Base-by-base conservation (phyloP, 176 grass and related monocot genomes). In the Elymus sibiricus region DNA sequence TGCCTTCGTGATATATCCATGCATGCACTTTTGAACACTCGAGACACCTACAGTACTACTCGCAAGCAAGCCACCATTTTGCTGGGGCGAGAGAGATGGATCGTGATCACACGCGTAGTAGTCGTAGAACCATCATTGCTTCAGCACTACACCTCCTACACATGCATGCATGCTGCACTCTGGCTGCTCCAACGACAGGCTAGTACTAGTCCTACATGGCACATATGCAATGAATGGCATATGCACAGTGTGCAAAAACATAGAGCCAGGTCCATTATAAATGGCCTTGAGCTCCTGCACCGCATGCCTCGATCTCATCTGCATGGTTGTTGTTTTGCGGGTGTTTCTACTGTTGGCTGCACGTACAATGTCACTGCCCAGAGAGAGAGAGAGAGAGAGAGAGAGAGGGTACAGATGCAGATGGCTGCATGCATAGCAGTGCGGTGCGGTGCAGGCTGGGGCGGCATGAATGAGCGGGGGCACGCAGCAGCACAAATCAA, bases 401-500 rank as follows among this genome's bases (percentile, higher is more conserved):
- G 46, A 49, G 46, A 47, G 44, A 49, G 46, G 16, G 14, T 17
- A 6, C 15, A 49, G 24, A 12, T 34, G 37, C 56, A 7, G 47
- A 27, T n/a, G 27, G 85, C 40, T 9, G 76, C 27, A 9, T 62
- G 77, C 66, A 73, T 59, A 17, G 70, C 37, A 11, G 64, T 11
- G 51, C 47, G 49, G 49, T 53, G 49, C 49, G 49, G 49, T 29
- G 81, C 86, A 34, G 75, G 17, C 39, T 73, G 70, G 64, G 22
- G 17, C 21, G 39, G 78, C 78, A 64, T 90, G 83, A 77, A 77
- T 82, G 81, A 79, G 51, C 59, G 64, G 16, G 64, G 25, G 2
- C 0, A 29, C 75, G 49, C 84, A 83, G 39, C 82, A 64, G 72
- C 86, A 67, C 79, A 89, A 75, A 89, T 74, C 82, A 85, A 85